These are phyloP conservation scores for Annona cherimola DNA, from an alignment of 164 flowering plant species.

Conservation along the genomic window DNA sequence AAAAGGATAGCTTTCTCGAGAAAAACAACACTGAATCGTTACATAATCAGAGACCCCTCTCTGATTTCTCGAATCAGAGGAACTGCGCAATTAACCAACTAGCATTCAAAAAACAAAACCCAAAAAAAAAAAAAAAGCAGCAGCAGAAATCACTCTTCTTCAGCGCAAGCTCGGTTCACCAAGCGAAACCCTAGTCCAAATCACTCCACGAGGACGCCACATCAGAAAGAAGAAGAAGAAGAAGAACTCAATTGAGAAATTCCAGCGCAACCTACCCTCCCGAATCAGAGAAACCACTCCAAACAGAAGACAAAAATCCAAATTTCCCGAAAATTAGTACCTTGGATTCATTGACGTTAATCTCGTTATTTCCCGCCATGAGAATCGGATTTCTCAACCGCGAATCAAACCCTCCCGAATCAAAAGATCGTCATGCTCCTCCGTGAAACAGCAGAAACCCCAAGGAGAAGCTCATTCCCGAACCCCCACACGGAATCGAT, in stretches of 20 bases:
- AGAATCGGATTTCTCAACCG: not conserved
- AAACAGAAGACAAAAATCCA: not conserved
- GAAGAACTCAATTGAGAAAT: not conserved
- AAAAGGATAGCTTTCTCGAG: not conserved
- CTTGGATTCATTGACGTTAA: conserved; percentile 57
- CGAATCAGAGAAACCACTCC: not conserved
- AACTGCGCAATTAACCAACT: not conserved
- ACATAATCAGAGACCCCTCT: not conserved
- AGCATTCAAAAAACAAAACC: not conserved
- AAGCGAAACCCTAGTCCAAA: not conserved
- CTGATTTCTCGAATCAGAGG: not conserved
- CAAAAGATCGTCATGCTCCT: not conserved
- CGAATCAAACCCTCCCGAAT: not conserved
- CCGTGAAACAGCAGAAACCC: not conserved
- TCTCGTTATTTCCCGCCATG: conserved; percentile 55
- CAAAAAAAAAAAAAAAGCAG: not conserved
- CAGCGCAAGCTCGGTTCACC: not conserved
- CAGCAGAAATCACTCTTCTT: not conserved
- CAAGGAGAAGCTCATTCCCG: not conserved
- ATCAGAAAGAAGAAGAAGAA: not conserved
- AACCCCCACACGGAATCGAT: not conserved
- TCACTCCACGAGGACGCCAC: not conserved
- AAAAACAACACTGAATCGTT: not conserved
- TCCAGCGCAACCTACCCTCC: too few species aligned
- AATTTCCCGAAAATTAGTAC: conserved; percentile 17